phyloP scores from a whole-genome alignment of 2,329 filamentous ascomycete species.

The Stagonosporopsis tanaceti region DNA sequence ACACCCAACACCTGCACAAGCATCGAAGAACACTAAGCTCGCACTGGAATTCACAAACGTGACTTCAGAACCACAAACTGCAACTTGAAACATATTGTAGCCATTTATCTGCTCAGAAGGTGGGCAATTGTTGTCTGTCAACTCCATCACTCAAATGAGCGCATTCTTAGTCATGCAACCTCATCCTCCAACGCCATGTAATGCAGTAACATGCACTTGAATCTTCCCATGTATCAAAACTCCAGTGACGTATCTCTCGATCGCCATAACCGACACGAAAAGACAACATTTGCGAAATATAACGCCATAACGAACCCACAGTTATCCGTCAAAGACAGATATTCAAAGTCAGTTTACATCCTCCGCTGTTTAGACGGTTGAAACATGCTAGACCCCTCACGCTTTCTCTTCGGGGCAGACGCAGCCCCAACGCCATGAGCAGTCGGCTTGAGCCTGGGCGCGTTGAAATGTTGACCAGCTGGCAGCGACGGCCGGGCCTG shows the following conservation, averaged over 20 bases:
- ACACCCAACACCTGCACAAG: too few species aligned
- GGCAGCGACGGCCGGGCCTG: slow-evolving; percentile 37
- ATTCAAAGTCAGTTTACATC: not conserved
- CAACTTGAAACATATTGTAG: too few species aligned
- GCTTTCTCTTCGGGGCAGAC: slow-evolving; percentile 26
- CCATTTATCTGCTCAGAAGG: too few species aligned
- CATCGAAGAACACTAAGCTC: too few species aligned
- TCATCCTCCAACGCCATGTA: not conserved
- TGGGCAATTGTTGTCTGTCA: not conserved
- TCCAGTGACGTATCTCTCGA: not conserved
- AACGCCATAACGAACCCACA: not conserved
- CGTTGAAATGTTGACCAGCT: slow-evolving; percentile 40
- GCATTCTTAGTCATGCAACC: not conserved
- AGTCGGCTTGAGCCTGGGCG: slow-evolving; percentile 33
- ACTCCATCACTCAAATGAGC: not conserved
- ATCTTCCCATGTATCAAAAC: not conserved
- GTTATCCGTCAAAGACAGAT: not conserved
- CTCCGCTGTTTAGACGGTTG: slow-evolving; percentile 20
- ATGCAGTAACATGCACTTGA: not conserved
- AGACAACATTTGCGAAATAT: not conserved
- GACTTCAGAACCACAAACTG: too few species aligned
- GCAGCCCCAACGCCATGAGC: slow-evolving; percentile 21
- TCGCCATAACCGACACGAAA: not conserved
- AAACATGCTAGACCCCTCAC: slow-evolving; percentile 32
- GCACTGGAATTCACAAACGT: too few species aligned